Base-by-base conservation (phyloP, 805 yeast species). In the Kuraishia capsulata region DNA sequence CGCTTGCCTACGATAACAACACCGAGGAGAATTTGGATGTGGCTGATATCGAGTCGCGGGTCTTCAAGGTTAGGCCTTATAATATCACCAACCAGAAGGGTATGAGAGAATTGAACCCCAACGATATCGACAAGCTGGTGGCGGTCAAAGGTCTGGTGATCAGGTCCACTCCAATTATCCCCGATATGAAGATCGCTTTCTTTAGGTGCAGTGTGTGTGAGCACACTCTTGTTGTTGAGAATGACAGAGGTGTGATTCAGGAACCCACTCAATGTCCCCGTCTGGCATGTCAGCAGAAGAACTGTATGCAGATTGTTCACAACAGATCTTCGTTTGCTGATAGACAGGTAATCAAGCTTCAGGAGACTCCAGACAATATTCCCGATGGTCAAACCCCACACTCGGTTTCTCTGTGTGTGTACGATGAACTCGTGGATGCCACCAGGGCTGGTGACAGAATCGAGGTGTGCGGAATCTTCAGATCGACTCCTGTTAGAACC, bases 371-470 rank as follows among this genome's bases (percentile, higher is more conserved):
- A 1, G 98, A 92, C 59, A 70, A 78, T 44, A 95, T 90, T 13
- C 98, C 98, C 3, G 97, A 85, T 62, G 98, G 98, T 14, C 98
- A 92, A 61, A 92, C 98, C 2, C 98, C 98, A 2, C 98, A 92
- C 59, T 81, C 96, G 11, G 85, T 92, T 35, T 86, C 95, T 5
- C 65, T 92, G 21, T 87, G 96, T 65, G 95, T 86, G 1, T 92
- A 90, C 55, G 98, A 92, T 59, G 97, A 92, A 57, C 69, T 92
- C 44, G 98, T 92, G 1, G 98, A 92, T 58, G 71, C 84, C 39
- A 83, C 95, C 52, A 75, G 95, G 50, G 97, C 98, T 6, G 98
- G 98, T 69, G 98, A 92, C 59, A 75, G 97, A 42, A 73, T 92
- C 35, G 96, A 90, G 58, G 94, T 89, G 16, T 88, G 96, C 41